Evolutionary conservation across 2,329 filamentous ascomycete species (phyloP), one percentile per base, ranked within the genome.

Genomic region (Ampelomyces quisqualis): DNA sequence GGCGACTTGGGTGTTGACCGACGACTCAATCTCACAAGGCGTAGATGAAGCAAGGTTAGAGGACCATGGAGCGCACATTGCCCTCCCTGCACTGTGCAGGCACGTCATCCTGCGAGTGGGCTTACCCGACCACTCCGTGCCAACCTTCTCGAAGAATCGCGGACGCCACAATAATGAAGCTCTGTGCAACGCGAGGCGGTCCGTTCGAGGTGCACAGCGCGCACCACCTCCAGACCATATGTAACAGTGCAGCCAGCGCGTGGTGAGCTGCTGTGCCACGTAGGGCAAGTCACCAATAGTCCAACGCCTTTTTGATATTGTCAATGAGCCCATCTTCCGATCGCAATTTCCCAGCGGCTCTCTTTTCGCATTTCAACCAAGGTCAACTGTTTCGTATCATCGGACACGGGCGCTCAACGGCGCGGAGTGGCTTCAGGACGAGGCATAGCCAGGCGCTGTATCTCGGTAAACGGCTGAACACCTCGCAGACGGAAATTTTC

Each of bases 121-220:
- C 47, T 50, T 51, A 50, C 41, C 38, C 47, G 43, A 33, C 18
- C 14, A 31, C 29, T 19, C 27, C 21, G 13, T 21, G 10, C 14
- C 36, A 32, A 42, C 49, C 54, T 62, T 62, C 60, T 47, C 57
- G 60, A 64, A 61, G 53, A n/a, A n/a, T n/a, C n/a, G n/a, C n/a
- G n/a, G n/a, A 40, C 52, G 55, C 55, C 57, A 50, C 57, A 47
- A 51, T 46, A 49, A 32, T 36, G n/a, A n/a, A n/a, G n/a, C 50
- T 52, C 44, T 46, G 45, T 50, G 45, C 40, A 32, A 50, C 45
- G 27, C 28, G 41, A 17, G n/a, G 17, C 26, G 24, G 22, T n/a
- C 20, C 20, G n/a, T 13, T 43, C 26, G 35, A 36, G 30, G 34
- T 42, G 35, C 19, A 34, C n/a, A 17, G 13, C 7, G 21, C n/a